Conservation (phyloP, 2,329 filamentous ascomycete genomes). For the Calycina herbarum region DNA sequence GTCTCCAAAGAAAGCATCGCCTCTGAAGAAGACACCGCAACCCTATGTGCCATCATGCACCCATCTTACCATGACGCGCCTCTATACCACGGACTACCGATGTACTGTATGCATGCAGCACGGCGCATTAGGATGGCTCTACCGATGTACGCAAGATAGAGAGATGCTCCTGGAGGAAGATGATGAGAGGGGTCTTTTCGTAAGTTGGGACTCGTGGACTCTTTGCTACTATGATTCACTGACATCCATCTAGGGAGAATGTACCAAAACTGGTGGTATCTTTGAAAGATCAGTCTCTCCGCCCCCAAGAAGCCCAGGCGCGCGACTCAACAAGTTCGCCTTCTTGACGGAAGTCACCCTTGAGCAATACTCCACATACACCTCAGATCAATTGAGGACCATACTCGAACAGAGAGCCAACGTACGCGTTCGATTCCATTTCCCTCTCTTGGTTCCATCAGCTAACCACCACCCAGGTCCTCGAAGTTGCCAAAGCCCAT, state of each 20-base stretch:
- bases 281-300: slow-evolving; percentile 25
- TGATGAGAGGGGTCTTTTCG: slow-evolving; percentile 28
- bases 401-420: slow-evolving; percentile 53
- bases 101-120: slow-evolving; percentile 60
- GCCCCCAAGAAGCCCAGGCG: slow-evolving; percentile 27
- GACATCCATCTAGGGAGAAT: slow-evolving; percentile 25
- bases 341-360: slow-evolving; percentile 43
- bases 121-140: slow-evolving; percentile 69
- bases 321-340: slow-evolving; percentile 24
- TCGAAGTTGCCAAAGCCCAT: neutral
- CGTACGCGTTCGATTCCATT: slow-evolving; percentile 38
- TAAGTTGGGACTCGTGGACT: neutral
- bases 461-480: slow-evolving; percentile 11
- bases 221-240: slow-evolving; percentile 6
- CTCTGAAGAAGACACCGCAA: neutral
- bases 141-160: slow-evolving; percentile 68
- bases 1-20: neutral
- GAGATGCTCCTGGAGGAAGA: slow-evolving; percentile 45
- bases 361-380: slow-evolving; percentile 47
- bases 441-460: neutral
- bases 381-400: slow-evolving; percentile 46
- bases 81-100: slow-evolving; percentile 53
- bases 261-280: slow-evolving; percentile 31
- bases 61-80: slow-evolving; percentile 66
- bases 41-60: slow-evolving; percentile 51